Percentiles rank a stretch among this genome's conserved stretches.
Evolutionary conservation across 2,329 filamentous ascomycete species (phyloP).

Genomic region (Cercospora citrullina): DNA sequence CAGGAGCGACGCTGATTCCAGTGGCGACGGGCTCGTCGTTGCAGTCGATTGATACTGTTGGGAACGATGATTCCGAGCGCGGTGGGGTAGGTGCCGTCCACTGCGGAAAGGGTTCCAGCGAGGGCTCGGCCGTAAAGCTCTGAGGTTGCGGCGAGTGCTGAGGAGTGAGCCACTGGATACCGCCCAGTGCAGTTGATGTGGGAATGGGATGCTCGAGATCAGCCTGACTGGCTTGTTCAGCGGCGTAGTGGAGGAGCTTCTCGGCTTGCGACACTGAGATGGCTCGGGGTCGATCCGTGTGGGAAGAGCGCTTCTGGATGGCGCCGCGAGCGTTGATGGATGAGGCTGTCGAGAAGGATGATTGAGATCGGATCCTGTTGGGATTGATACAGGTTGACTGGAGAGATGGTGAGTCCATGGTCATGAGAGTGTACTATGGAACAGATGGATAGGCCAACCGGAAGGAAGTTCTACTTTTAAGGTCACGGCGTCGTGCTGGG

Average conservation of each 20-base stretch:
- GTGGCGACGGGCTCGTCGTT: slow-evolving; percentile 31
- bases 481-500: slow-evolving; percentile 23
- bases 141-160: slow-evolving; percentile 38
- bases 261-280: slow-evolving; percentile 35
- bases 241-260: slow-evolving; percentile 33
- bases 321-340: slow-evolving; percentile 33
- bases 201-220: slow-evolving; percentile 20
- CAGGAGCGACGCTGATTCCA: slow-evolving; percentile 25
- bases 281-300: slow-evolving; percentile 32
- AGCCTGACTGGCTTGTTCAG: slow-evolving; percentile 27
- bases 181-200: slow-evolving; percentile 15
- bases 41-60: slow-evolving; percentile 34
- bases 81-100: slow-evolving; percentile 40
- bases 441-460: slow-evolving; percentile 27
- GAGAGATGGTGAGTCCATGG: slow-evolving; percentile 39
- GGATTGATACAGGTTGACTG: slow-evolving; percentile 27
- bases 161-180: slow-evolving; percentile 36
- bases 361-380: slow-evolving; percentile 30
- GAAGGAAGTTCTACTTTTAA: slow-evolving; percentile 25
- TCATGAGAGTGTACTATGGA: slow-evolving; percentile 22
- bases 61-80: slow-evolving; percentile 38
- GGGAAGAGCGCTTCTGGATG: slow-evolving; percentile 33
- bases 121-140: slow-evolving; percentile 27
- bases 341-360: slow-evolving; percentile 30
- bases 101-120: slow-evolving; percentile 34